These are phyloP conservation scores for Nemania sp. DNA, from an alignment of 2,329 filamentous ascomycete species.

Conservation along the genomic window DNA sequence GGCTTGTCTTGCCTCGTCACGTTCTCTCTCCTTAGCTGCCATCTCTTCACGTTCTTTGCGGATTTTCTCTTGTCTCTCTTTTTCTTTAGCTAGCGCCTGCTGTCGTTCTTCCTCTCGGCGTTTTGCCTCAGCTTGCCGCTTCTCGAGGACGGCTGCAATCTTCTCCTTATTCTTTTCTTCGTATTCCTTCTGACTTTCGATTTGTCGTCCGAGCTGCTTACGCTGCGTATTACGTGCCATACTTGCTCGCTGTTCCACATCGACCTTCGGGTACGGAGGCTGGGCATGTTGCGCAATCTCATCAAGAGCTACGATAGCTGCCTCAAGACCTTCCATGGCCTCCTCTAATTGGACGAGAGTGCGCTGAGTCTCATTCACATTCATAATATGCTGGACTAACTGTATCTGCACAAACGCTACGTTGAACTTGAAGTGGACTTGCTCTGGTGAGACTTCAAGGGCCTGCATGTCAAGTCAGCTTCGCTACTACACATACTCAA, in stretches of 20 bases:
- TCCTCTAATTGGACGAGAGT: slow-evolving; percentile 84
- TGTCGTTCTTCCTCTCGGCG: slow-evolving; percentile 82
- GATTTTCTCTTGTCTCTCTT: slow-evolving; percentile 82
- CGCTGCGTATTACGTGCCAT: slow-evolving; percentile 97
- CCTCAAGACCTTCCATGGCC: slow-evolving; percentile 82
- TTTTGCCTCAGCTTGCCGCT: slow-evolving; percentile 82
- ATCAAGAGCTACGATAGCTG: slow-evolving; percentile 80
- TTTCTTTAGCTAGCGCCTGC: slow-evolving; percentile 74
- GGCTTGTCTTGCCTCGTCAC: slow-evolving; percentile 73
- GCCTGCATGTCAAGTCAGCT: slow-evolving; percentile 64
- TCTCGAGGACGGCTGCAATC: slow-evolving; percentile 81
- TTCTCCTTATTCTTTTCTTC: slow-evolving; percentile 93
- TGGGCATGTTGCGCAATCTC: slow-evolving; percentile 71
- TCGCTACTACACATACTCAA: neutral
- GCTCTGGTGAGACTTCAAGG: slow-evolving; percentile 81
- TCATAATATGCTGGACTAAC: slow-evolving; percentile 83
- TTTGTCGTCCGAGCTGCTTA: slow-evolving; percentile 87
- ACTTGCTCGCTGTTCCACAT: slow-evolving; percentile 94
- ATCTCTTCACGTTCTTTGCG: slow-evolving; percentile 88
- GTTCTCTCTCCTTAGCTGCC: slow-evolving; percentile 77
- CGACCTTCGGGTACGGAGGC: slow-evolving; percentile 88
- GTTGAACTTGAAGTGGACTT: slow-evolving; percentile 95
- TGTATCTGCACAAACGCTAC: slow-evolving; percentile 98
- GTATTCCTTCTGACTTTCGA: slow-evolving; percentile 88
- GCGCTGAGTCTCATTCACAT: slow-evolving; percentile 79